Evolutionary conservation across 495 filamentous ascomycete genomes (phyloP).

Genomic region (Endocarpon pusillum): DNA sequence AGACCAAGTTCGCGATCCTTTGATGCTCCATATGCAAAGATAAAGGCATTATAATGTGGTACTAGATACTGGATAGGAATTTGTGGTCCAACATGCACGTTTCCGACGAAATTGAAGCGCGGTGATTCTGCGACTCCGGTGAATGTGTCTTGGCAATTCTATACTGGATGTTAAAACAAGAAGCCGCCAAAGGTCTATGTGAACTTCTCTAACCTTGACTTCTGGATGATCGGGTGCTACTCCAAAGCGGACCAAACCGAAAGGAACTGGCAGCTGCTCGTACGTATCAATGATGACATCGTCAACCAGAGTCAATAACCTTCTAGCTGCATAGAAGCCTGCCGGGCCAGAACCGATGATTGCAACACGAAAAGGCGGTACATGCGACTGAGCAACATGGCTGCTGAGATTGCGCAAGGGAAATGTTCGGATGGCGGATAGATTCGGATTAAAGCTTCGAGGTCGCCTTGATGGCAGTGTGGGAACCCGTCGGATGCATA

Average conservation of each 20-base stretch:
- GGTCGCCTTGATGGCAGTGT: too few relatives aligned
- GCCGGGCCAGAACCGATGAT: constrained; percentile 91
- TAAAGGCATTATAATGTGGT: constrained; percentile 77
- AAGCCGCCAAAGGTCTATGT: neutral
- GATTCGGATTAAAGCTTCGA: too few relatives aligned
- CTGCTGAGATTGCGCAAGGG: too few relatives aligned
- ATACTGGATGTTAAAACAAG: neutral
- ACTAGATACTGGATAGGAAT: constrained; percentile 52
- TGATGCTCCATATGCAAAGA: constrained; percentile 86
- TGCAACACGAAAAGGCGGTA: constrained; percentile 55
- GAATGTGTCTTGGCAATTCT: constrained; percentile 94
- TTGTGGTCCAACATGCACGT: constrained; percentile 59
- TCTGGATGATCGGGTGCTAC: constrained; percentile 96
- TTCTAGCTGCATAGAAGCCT: constrained; percentile 85
- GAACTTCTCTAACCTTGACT: constrained; percentile 58
- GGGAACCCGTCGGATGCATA: too few relatives aligned
- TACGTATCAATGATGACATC: constrained; percentile 84
- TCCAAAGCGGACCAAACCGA: constrained; percentile 78
- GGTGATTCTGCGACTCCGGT: constrained; percentile 66
- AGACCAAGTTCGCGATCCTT: constrained; percentile 65
- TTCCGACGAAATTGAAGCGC: constrained; percentile 82
- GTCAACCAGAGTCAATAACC: constrained; percentile 56
- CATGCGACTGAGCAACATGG: constrained; percentile 17
- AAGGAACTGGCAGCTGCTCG: constrained; percentile 81
- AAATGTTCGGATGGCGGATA: too few relatives aligned